These are phyloP conservation scores for Plenodomus tracheiphilus DNA, from an alignment of 2,329 filamentous ascomycete genomes.

Conservation along the genomic window DNA sequence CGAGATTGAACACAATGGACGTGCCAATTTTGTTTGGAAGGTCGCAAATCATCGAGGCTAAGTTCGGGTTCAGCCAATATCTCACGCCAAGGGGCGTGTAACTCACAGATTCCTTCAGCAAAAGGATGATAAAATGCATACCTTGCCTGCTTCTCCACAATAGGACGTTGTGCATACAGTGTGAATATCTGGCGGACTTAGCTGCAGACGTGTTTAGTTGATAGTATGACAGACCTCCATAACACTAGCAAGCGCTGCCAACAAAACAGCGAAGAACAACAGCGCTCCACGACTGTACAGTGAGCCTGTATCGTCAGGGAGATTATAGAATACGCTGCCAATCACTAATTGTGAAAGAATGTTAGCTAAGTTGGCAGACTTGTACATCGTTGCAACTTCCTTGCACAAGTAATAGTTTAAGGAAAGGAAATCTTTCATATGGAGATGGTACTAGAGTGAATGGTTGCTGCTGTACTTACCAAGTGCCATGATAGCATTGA, in stretches of 20 bases:
- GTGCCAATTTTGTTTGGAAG: slow-evolving; percentile 51
- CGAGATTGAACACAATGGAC: slow-evolving; percentile 44
- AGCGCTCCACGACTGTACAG: slow-evolving; percentile 77
- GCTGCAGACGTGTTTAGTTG: not conserved
- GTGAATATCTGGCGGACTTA: slow-evolving; percentile 59
- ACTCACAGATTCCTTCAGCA: slow-evolving; percentile 66
- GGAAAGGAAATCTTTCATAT: no score
- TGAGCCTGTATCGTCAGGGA: slow-evolving; percentile 62
- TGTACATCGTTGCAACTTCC: no score
- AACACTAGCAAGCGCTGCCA: slow-evolving; percentile 74
- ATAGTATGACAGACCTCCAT: slow-evolving; percentile 56
- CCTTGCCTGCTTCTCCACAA: slow-evolving; percentile 81
- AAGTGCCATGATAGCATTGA: no score
- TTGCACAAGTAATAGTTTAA: no score
- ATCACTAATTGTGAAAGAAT: slow-evolving; percentile 66
- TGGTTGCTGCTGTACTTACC: no score
- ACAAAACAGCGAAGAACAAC: slow-evolving; percentile 82
- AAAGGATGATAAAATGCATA: slow-evolving; percentile 88
- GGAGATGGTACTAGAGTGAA: no score
- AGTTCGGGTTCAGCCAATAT: no score
- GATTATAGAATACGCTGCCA: slow-evolving; percentile 75
- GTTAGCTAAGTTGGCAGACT: no score
- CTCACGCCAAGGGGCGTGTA: no score
- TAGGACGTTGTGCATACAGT: slow-evolving; percentile 80
- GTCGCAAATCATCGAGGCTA: slow-evolving; percentile 44